Base-by-base conservation (phyloP, 2,329 filamentous ascomycete genomes). In the Monosporascus sp. region DNA sequence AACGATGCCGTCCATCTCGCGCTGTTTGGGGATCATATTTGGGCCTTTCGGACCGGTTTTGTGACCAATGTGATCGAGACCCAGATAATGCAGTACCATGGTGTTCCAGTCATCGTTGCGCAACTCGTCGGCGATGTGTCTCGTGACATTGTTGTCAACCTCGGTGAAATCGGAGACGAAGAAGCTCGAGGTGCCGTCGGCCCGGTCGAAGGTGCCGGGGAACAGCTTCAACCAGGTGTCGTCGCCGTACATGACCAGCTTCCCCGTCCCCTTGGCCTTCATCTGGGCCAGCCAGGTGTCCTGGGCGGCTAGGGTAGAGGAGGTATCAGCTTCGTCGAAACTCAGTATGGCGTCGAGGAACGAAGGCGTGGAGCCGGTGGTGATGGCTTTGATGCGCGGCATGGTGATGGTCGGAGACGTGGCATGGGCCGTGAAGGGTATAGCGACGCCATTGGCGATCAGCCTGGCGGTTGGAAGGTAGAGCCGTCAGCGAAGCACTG, bases 191-290 rank as follows among this genome's bases (percentile, higher is more conserved):
- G 94, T 99, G 48, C 95, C 94, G 71, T 99, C 95, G 49, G 85
- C 79, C 41, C 92, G 85, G 61, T 87, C 84, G 73, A 99, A 99
- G 48, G 88, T 91, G 17, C 82, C 84, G 1, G 94, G 94, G 64
- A 99, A 99, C 16, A 99, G 79, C 75, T 97, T 97, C 62, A 99
- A 76, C 95, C 94, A 99, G 20, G 94, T 99, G 69, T 99, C 94
- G 66, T 99, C 94, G 48, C 94, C 94, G 66, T 94, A 97, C 87
- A 99, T 94, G 68, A 97, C 77, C 57, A 97, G 78, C 64, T 90
- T 91, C 20, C 90, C 90, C 19, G 75, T 69, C 24, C 77, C 74
- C 64, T 84, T 87, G 37, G 85, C 84, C 69, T 87, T 93, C 73
- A 99, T 85, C 76, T 99, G 94, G 37, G 91, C 89, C 26, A 99